Evolutionary conservation across 225 moss, liverwort and hornwort species (phyloP).

Genomic region (Lunularia cruciata): DNA sequence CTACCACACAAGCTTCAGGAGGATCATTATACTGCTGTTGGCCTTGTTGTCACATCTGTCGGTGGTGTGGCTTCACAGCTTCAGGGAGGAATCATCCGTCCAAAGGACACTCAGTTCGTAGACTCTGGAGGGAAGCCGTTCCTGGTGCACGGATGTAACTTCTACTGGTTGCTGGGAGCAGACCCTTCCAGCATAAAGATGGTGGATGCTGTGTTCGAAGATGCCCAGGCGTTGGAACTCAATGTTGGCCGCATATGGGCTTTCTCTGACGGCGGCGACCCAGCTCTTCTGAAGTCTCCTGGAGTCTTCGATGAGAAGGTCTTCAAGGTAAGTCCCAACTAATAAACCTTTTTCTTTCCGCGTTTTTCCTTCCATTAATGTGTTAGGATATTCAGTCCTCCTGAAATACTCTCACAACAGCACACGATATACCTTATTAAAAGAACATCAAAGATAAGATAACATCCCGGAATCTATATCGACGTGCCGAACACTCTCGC

Average conservation of each 20-base stretch:
- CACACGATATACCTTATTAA: too few relatives aligned
- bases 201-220: slow-evolving; percentile 44
- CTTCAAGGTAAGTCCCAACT: slow-evolving; percentile 51
- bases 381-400: too few relatives aligned
- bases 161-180: slow-evolving; percentile 73
- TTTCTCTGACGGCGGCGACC: slow-evolving; percentile 53
- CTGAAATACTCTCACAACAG: too few relatives aligned
- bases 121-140: slow-evolving; percentile 34
- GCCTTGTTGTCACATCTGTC: not conserved
- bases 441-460: too few relatives aligned
- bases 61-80: not conserved
- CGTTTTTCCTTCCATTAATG: too few relatives aligned
- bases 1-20: not conserved
- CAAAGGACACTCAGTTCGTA: not conserved
- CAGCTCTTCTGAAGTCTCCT: slow-evolving; percentile 54
- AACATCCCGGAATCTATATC: too few relatives aligned
- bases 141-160: slow-evolving; percentile 62
- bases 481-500: too few relatives aligned
- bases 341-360: too few relatives aligned
- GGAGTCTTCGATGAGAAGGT: slow-evolving; percentile 58
- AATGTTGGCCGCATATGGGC: slow-evolving; percentile 72
- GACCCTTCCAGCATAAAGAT: slow-evolving; percentile 35
- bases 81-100: slow-evolving; percentile 11
- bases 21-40: not conserved
- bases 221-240: slow-evolving; percentile 54